Evolutionary conservation across 805 yeast genomes (phyloP).

Genomic region (Danielia oregonensis): DNA sequence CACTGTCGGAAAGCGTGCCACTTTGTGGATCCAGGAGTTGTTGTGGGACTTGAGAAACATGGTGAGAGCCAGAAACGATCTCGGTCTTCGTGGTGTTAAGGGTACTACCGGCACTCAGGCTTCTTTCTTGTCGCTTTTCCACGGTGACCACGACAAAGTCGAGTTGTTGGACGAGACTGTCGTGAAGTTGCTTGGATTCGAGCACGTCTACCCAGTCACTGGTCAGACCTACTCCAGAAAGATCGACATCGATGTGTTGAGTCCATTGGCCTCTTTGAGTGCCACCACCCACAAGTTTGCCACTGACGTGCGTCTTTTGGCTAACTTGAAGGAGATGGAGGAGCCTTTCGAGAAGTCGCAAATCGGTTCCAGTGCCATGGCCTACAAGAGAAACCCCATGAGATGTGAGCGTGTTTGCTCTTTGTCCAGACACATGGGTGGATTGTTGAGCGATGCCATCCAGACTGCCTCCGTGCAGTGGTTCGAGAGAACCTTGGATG

Average conservation of each 20-base stretch:
- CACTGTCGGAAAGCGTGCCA: conserved; percentile 97
- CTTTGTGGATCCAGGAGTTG: conserved; percentile 95
- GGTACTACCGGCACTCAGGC: conserved; percentile 99
- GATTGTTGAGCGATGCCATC: conserved; percentile 86
- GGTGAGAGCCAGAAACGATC: conserved; percentile 91
- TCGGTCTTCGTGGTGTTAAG: conserved; percentile 96
- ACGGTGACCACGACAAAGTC: conserved; percentile 95
- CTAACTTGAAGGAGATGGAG: conserved; percentile 94
- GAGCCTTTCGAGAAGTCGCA: conserved; percentile 99
- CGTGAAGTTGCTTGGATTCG: conserved; percentile 89
- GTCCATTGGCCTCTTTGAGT: conserved; percentile 91
- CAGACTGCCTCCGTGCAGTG: conserved; percentile 98
- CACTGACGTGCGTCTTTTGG: conserved; percentile 91
- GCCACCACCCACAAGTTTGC: conserved; percentile 97
- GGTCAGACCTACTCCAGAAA: conserved; percentile 99
- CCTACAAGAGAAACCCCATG: conserved; percentile 99
- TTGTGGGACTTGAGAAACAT: conserved; percentile 97
- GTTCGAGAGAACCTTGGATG: conserved; percentile 99
- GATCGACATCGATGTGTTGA: conserved; percentile 90
- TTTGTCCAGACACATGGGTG: conserved; percentile 92
- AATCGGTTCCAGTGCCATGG: conserved; percentile 98
- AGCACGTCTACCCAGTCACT: conserved; percentile 93
- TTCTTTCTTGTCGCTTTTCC: conserved; percentile 90
- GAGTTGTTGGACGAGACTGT: conserved; percentile 90
- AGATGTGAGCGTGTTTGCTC: conserved; percentile 98